Percentiles rank a stretch among this genome's conserved stretches.
phyloP scores from a whole-genome alignment of 2,329 filamentous ascomycete genomes.

The Trichoderma sp. region DNA sequence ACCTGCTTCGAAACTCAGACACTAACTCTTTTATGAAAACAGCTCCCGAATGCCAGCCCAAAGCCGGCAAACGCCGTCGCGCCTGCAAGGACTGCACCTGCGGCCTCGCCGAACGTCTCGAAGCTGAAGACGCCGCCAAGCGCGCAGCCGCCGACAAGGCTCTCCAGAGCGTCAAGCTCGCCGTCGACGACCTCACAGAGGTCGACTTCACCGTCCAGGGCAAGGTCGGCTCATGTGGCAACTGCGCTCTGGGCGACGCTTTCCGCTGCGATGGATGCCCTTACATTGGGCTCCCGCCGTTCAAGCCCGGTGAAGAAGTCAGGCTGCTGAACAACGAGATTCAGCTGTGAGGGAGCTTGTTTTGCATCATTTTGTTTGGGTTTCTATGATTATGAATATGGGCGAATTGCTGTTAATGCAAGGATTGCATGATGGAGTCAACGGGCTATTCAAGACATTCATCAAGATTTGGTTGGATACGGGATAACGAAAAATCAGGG shows the following conservation, averaged over 20 bases:
- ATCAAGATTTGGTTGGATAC: conserved; percentile 17
- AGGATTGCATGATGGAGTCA: conserved; percentile 7
- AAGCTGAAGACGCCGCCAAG: conserved; percentile 77
- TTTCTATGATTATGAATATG: not conserved
- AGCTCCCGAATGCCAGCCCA: conserved; percentile 84
- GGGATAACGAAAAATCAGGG: conserved; percentile 9
- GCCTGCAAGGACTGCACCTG: conserved; percentile 99
- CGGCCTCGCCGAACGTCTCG: conserved; percentile 79
- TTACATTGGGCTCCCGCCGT: conserved; percentile 88
- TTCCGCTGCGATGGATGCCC: conserved; percentile 72
- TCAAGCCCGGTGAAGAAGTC: conserved; percentile 96
- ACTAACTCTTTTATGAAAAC: not conserved
- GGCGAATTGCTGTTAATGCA: not conserved
- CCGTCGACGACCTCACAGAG: conserved; percentile 73
- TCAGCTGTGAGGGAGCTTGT: conserved; percentile 59
- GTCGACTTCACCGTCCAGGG: conserved; percentile 97
- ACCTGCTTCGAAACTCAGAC: not conserved
- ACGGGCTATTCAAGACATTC: not conserved
- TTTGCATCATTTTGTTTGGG: not conserved
- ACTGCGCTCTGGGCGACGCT: conserved; percentile 89
- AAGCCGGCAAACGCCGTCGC: conserved; percentile 81
- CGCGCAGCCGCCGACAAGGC: conserved; percentile 63
- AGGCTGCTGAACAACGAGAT: conserved; percentile 80
- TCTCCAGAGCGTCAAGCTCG: conserved; percentile 69
- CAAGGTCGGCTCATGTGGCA: conserved; percentile 92